Conservation (phyloP, 768 basidiomycete genomes). For the Porpolomopsis calyptriformis region DNA sequence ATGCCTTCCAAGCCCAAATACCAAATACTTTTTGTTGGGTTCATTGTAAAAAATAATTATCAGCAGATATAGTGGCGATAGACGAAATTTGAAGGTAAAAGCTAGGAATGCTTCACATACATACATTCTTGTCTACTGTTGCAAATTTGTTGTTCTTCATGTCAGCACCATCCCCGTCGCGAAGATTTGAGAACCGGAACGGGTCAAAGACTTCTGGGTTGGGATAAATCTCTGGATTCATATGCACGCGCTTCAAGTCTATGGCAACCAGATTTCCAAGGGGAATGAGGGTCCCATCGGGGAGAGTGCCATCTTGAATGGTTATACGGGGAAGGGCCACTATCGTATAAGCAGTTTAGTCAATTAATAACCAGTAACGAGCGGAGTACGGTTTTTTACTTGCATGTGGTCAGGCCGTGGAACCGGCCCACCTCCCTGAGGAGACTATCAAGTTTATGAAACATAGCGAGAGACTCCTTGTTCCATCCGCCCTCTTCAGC, state of each 20-base stretch:
- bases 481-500: slow-evolving; percentile 28
- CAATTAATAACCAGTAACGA: too few species aligned
- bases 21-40: slow-evolving; percentile 1
- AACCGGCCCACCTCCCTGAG: slow-evolving; percentile 26
- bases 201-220: slow-evolving; percentile 7
- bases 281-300: slow-evolving; percentile 7
- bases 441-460: slow-evolving; percentile 27
- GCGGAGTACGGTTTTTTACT: background rate
- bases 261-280: background rate
- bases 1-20: slow-evolving; percentile 4
- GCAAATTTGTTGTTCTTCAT: slow-evolving; percentile 6
- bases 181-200: slow-evolving; percentile 8
- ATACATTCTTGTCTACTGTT: slow-evolving; percentile 6
- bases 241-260: background rate
- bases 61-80: background rate
- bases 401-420: slow-evolving; percentile 27
- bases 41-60: background rate
- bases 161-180: slow-evolving; percentile 1
- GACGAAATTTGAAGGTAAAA: background rate
- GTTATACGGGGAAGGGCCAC: slow-evolving; percentile 2
- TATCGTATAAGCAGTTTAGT: background rate
- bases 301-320: background rate
- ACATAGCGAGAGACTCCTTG: slow-evolving; percentile 23
- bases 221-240: slow-evolving; percentile 5
- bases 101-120: too few species aligned